These are phyloP conservation scores for Diddensiella transvaalensis DNA, from an alignment of 805 yeast genomes.

Conservation along the genomic window DNA sequence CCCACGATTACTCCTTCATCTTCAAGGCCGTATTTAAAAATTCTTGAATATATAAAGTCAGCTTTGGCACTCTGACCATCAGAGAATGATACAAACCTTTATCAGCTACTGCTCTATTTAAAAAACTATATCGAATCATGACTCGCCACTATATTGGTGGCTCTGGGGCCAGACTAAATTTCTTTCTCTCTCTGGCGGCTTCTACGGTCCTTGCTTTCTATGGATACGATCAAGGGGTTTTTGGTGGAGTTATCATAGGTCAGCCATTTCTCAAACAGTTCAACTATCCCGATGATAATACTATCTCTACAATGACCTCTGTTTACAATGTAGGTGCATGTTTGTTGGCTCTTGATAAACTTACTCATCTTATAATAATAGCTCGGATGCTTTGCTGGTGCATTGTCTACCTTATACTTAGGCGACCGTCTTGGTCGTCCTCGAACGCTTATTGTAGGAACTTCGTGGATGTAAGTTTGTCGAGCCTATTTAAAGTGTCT, in stretches of 20 bases:
- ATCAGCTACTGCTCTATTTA: no score
- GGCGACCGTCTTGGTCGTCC: slow-evolving; percentile 50
- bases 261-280: slow-evolving; percentile 66
- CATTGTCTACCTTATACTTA: slow-evolving; percentile 40
- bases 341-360: slow-evolving; percentile 63
- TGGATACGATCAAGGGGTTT: slow-evolving; percentile 86
- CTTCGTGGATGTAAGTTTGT: no score
- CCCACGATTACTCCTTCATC: no score
- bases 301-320: slow-evolving; percentile 83
- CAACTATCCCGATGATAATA: slow-evolving; percentile 65
- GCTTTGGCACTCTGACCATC: no score
- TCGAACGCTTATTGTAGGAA: slow-evolving; percentile 50
- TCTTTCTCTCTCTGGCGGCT: no score
- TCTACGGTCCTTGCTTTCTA: slow-evolving; percentile 69
- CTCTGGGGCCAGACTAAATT: no score
- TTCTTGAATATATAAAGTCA: no score
- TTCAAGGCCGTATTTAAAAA: no score
- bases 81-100: no score
- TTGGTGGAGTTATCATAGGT: slow-evolving; percentile 81
- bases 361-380: slow-evolving; percentile 77
- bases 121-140: no score
- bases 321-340: slow-evolving; percentile 86
- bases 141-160: no score
- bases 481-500: no score
- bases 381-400: slow-evolving; percentile 77